Evolutionary conservation across 2,329 filamentous ascomycete genomes (phyloP).

Genomic region (Paecilomyces dactylethromorphus): DNA sequence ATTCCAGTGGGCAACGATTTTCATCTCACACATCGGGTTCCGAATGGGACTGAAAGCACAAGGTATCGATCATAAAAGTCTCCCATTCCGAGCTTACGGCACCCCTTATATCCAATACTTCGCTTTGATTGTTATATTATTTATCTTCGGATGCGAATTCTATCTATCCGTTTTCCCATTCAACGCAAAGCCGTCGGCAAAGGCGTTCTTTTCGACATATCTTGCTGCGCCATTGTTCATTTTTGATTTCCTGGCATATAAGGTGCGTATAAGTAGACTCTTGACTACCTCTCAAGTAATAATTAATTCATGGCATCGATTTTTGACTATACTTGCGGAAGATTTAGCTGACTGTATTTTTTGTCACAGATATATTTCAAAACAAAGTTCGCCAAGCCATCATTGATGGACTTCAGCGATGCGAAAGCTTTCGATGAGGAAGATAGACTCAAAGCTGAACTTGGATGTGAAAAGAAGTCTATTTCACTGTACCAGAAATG

Average conservation of each 20-base stretch:
- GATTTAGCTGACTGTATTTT: not conserved
- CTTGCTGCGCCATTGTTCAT: slow-evolving; percentile 24
- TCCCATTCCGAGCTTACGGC: slow-evolving; percentile 19
- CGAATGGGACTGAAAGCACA: slow-evolving; percentile 19
- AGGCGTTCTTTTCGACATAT: slow-evolving; percentile 26
- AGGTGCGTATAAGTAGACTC: slow-evolving; percentile 7
- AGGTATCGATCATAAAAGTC: slow-evolving; percentile 13
- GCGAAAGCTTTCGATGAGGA: slow-evolving; percentile 18
- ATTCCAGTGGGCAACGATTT: slow-evolving; percentile 21
- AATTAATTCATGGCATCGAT: not conserved
- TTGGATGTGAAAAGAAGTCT: not conserved
- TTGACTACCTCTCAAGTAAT: not conserved
- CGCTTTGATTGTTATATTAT: slow-evolving; percentile 17
- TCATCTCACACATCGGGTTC: slow-evolving; percentile 21
- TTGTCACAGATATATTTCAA: slow-evolving; percentile 11
- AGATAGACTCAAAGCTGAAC: slow-evolving; percentile 8
- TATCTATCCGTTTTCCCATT: slow-evolving; percentile 25
- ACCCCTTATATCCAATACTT: slow-evolving; percentile 20
- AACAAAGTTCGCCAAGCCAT: slow-evolving; percentile 15
- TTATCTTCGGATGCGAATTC: slow-evolving; percentile 26
- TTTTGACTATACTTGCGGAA: not conserved
- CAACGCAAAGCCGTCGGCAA: slow-evolving; percentile 20
- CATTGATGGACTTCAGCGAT: slow-evolving; percentile 16
- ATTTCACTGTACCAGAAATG: not conserved
- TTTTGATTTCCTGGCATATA: slow-evolving; percentile 22